phyloP scores from a whole-genome alignment of 1,284 basidiomycete species.

The Agroathelia rolfsii region DNA sequence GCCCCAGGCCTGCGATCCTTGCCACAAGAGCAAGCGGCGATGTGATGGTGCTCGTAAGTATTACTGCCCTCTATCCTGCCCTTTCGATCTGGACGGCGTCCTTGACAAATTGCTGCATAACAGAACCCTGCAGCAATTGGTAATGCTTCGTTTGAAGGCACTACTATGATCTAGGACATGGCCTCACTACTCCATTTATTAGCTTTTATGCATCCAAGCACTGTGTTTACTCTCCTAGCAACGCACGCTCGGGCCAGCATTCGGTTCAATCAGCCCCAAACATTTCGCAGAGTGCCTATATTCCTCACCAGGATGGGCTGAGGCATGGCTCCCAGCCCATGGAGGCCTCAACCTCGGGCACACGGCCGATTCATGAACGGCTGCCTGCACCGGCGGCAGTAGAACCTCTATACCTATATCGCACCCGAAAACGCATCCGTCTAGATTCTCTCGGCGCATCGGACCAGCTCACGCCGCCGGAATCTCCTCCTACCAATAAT shows the following conservation, averaged over 20 bases:
- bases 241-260: constrained; percentile 9
- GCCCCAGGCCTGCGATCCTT: constrained; percentile 66
- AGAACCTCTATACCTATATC: constrained; percentile 23
- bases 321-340: too few relatives aligned
- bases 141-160: too few relatives aligned
- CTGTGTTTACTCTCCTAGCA: constrained; percentile 36
- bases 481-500: constrained; percentile 24
- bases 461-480: constrained; percentile 19
- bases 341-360: too few relatives aligned
- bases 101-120: constrained; percentile 7
- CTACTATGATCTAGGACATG: constrained; percentile 6
- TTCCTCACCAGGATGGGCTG: too few relatives aligned
- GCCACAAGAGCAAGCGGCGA: constrained; percentile 73
- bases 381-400: constrained; percentile 22
- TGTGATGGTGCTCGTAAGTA: constrained; percentile 70
- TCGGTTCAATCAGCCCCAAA: too few relatives aligned
- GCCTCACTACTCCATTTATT: constrained; percentile 9
- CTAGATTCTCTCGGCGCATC: too few relatives aligned
- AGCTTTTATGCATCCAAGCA: constrained; percentile 74
- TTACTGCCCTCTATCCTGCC: constrained; percentile 10
- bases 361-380: too few relatives aligned
- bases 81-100: constrained; percentile 9
- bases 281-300: too few relatives aligned
- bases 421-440: too few relatives aligned
- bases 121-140: constrained; percentile 78